Evolutionary conservation across 108 stramenopile species (phyloP).

Genomic region (Tribonema minus): DNA sequence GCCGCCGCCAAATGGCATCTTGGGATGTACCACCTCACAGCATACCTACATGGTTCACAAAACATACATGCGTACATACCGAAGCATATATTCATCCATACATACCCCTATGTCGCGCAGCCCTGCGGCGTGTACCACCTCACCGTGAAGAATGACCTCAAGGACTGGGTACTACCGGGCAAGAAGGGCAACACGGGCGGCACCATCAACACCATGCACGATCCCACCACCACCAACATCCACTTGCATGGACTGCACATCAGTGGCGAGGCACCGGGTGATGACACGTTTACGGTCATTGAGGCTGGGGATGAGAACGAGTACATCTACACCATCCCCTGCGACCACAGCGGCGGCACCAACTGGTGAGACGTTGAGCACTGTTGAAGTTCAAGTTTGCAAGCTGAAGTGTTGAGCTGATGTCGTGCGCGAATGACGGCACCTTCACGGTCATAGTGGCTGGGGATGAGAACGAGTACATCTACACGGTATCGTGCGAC

Average conservation of each 20-base stretch:
- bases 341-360: constrained; percentile 43
- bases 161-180: too few relatives aligned
- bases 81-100: too few relatives aligned
- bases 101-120: too few relatives aligned
- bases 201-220: constrained; percentile 32
- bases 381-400: too few relatives aligned
- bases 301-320: neutral
- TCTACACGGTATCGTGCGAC: too few relatives aligned
- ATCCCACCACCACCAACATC: constrained; percentile 46
- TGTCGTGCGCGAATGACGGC: constrained; percentile 33
- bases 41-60: too few relatives aligned
- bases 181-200: constrained; percentile 26
- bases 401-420: too few relatives aligned
- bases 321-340: constrained; percentile 36
- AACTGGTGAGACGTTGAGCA: constrained; percentile 51
- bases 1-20: too few relatives aligned
- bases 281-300: constrained; percentile 11
- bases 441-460: neutral
- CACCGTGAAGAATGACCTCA: constrained; percentile 21
- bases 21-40: too few relatives aligned
- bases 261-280: constrained; percentile 28
- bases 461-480: neutral
- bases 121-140: constrained; percentile 39
- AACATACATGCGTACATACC: too few relatives aligned
- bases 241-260: constrained; percentile 49